Evolutionary conservation across 2,329 filamentous ascomycete genomes (phyloP).

Genomic region (Elsinoe necatrix): DNA sequence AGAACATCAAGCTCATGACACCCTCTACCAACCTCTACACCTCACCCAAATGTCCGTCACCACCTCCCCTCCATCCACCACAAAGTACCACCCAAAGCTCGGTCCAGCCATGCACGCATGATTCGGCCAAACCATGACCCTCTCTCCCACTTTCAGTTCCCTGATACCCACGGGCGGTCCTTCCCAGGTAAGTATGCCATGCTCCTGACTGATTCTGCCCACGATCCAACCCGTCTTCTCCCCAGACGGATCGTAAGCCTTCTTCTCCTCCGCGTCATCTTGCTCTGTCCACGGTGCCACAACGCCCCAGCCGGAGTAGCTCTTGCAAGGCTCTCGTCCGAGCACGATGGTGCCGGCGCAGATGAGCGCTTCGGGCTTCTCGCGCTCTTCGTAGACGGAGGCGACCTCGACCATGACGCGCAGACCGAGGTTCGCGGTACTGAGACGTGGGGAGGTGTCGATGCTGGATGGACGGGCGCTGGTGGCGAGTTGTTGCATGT

Average conservation of each 20-base stretch:
- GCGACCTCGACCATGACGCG: conserved; percentile 64
- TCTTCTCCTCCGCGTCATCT: conserved; percentile 16
- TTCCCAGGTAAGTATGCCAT: conserved; percentile 61
- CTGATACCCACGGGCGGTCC: conserved; percentile 36
- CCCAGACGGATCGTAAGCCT: conserved; percentile 32
- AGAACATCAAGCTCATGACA: background rate
- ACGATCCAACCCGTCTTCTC: conserved; percentile 54
- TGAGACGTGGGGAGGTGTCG: conserved; percentile 27
- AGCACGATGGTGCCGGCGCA: conserved; percentile 62
- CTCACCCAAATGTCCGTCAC: conserved; percentile 65
- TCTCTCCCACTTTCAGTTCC: conserved; percentile 53
- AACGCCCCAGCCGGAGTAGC: conserved; percentile 64
- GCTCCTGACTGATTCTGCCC: conserved; percentile 66
- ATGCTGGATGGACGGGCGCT: conserved; percentile 45
- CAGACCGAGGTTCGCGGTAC: conserved; percentile 53
- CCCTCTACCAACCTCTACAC: conserved; percentile 60
- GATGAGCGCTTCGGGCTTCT: conserved; percentile 56
- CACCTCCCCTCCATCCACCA: conserved; percentile 59
- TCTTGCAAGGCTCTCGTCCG: conserved; percentile 63
- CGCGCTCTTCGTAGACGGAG: conserved; percentile 56
- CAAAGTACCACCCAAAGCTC: conserved; percentile 62
- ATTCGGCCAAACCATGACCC: conserved; percentile 66
- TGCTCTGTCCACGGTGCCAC: conserved; percentile 49
- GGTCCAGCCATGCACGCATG: conserved; percentile 71
- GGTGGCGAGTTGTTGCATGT: conserved; percentile 71